A percentile compares a stretch with the other conserved stretches of the same genome.
Conservation (phyloP, 2,329 filamentous ascomycete species). For the Leptodontidium sp. region DNA sequence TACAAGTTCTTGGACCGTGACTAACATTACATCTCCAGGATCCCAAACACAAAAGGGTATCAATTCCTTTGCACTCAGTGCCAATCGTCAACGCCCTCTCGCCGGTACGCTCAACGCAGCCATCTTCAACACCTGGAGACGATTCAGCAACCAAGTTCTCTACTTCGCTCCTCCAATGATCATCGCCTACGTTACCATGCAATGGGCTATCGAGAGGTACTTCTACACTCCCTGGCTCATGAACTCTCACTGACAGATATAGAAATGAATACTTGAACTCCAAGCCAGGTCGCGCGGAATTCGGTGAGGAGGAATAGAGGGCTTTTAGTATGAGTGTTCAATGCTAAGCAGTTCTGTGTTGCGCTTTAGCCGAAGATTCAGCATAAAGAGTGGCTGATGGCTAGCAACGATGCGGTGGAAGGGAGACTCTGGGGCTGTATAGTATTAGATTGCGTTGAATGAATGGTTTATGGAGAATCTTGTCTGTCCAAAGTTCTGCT, state of each 20-base stretch:
- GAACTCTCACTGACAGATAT: slow-evolving; percentile 10
- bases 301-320: slow-evolving; percentile 50
- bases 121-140: slow-evolving; percentile 94
- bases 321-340: slow-evolving; percentile 25
- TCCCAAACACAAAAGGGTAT: slow-evolving; percentile 69
- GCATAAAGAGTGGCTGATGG: slow-evolving; percentile 25
- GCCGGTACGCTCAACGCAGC: slow-evolving; percentile 81
- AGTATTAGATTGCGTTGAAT: slow-evolving; percentile 44
- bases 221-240: slow-evolving; percentile 45
- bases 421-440: slow-evolving; percentile 36
- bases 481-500: neutral
- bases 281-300: slow-evolving; percentile 72
- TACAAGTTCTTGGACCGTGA: slow-evolving; percentile 6
- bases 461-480: slow-evolving; percentile 21
- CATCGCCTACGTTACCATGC: slow-evolving; percentile 81
- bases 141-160: slow-evolving; percentile 85
- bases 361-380: slow-evolving; percentile 38
- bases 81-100: slow-evolving; percentile 89
- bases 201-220: slow-evolving; percentile 92
- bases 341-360: slow-evolving; percentile 41
- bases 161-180: slow-evolving; percentile 86
- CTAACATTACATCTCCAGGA: slow-evolving; percentile 52
- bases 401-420: slow-evolving; percentile 27
- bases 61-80: slow-evolving; percentile 76
- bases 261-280: slow-evolving; percentile 87